These are phyloP conservation scores for Takashimella tepidaria DNA, from an alignment of 1,284 basidiomycete genomes.

Conservation along the genomic window DNA sequence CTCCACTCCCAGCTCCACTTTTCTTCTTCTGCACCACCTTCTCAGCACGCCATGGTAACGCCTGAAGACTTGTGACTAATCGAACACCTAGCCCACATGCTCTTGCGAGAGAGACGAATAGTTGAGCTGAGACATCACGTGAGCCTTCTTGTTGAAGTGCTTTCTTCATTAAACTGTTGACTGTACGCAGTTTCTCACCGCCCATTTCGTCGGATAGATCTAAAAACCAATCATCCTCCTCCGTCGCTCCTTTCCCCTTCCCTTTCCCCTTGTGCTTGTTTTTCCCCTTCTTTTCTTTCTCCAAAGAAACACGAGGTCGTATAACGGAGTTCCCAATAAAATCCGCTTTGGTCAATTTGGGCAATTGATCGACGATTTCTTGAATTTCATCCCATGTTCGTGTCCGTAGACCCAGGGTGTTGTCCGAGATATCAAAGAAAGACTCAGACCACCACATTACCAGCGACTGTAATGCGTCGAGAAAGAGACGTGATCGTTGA, in stretches of 20 bases:
- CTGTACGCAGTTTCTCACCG: conserved; percentile 64
- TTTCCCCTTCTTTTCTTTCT: conserved; percentile 31
- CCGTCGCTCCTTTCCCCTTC: conserved; percentile 27
- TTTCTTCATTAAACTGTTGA: conserved; percentile 85
- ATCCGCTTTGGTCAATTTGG: conserved; percentile 27
- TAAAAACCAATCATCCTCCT: conserved; percentile 17
- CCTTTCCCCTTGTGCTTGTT: conserved; percentile 43
- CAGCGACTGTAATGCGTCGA: conserved; percentile 67
- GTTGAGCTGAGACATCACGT: conserved; percentile 79
- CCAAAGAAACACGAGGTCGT: conserved; percentile 2
- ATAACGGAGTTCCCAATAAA: conserved; percentile 13
- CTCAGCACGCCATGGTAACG: conserved; percentile 69
- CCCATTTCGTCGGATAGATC: conserved; percentile 49
- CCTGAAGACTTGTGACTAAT: conserved; percentile 83
- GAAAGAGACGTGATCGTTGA: conserved; percentile 77
- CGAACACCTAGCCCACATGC: conserved; percentile 81
- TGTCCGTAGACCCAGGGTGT: conserved; percentile 55
- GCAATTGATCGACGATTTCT: conserved; percentile 38
- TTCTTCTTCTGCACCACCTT: conserved; percentile 41
- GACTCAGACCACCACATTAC: conserved; percentile 73
- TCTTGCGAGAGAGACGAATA: conserved; percentile 86
- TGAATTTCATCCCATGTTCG: conserved; percentile 63
- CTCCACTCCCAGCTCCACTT: conserved; percentile 28
- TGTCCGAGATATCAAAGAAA: conserved; percentile 58
- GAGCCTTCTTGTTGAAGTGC: conserved; percentile 73